Conservation (phyloP, 805 yeast genomes). For the Nematodospora valgi region DNA sequence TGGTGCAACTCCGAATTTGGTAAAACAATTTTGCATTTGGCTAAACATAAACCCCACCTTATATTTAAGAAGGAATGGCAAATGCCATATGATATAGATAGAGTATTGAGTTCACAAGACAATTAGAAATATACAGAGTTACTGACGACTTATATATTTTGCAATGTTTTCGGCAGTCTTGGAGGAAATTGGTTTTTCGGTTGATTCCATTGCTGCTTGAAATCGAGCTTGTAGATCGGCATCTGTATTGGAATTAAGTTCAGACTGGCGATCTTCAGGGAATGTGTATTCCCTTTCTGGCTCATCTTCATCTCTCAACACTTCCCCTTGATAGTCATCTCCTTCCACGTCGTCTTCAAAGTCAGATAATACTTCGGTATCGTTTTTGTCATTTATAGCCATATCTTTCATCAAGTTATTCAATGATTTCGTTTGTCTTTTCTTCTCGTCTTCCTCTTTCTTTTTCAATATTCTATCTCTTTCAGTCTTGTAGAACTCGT, state of each 20-base stretch:
- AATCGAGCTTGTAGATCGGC: conserved; percentile 63
- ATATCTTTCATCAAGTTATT: conserved; percentile 80
- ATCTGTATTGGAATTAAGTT: conserved; percentile 47
- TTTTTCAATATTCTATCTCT: conserved; percentile 76
- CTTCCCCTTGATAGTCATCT: conserved; percentile 46
- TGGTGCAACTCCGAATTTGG: conserved; percentile 95
- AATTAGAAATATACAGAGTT: not conserved
- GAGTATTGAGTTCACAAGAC: not conserved
- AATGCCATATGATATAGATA: not conserved
- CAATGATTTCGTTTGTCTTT: conserved; percentile 67
- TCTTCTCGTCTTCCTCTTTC: conserved; percentile 72
- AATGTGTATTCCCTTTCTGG: conserved; percentile 65
- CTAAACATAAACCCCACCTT: conserved; percentile 67
- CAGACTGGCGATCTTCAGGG: conserved; percentile 64
- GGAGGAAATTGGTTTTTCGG: conserved; percentile 59
- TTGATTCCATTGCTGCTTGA: conserved; percentile 64
- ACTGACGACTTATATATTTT: conserved; percentile 48
- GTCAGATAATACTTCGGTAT: conserved; percentile 51
- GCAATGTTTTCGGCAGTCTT: conserved; percentile 73
- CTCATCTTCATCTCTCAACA: conserved; percentile 45
- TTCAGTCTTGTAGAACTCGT: conserved; percentile 78
- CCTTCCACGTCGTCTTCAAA: conserved; percentile 47
- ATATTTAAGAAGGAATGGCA: conserved; percentile 49
- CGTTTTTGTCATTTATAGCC: conserved; percentile 47
- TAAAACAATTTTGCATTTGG: conserved; percentile 75